Evolutionary conservation across 1,284 basidiomycete genomes (phyloP).

Genomic region (Pseudozyma tsukubaensis): DNA sequence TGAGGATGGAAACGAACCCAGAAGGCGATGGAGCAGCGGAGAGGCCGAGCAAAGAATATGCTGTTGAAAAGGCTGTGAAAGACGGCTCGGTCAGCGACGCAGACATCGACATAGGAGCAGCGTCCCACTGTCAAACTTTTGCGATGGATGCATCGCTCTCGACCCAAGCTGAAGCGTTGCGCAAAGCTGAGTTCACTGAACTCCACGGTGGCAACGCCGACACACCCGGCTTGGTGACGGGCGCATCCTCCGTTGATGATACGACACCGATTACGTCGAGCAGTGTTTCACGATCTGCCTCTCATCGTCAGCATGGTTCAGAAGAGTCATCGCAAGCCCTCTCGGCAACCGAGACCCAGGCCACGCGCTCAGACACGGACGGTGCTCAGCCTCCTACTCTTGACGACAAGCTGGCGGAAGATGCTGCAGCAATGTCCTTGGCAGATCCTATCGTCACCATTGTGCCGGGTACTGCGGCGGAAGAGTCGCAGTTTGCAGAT

Average conservation of each 20-base stretch:
- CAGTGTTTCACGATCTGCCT: conserved; percentile 33
- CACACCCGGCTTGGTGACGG: background rate
- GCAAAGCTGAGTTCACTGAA: conserved; percentile 33
- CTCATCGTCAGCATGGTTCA: conserved; percentile 28
- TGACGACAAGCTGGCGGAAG: background rate
- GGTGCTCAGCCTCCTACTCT: background rate
- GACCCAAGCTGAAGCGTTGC: conserved; percentile 35
- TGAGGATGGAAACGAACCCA: background rate
- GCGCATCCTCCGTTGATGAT: background rate
- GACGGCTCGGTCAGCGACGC: background rate
- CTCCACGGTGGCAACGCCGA: background rate
- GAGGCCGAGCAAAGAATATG: background rate
- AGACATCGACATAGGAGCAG: background rate
- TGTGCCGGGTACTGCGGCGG: conserved; percentile 14
- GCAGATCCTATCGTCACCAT: background rate
- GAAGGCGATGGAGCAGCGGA: background rate
- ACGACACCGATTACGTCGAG: conserved; percentile 26
- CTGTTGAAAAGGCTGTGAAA: background rate
- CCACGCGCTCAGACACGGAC: conserved; percentile 18
- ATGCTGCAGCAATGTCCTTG: background rate
- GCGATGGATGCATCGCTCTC: conserved; percentile 37
- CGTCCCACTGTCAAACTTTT: conserved; percentile 31
- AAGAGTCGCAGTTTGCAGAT: conserved; percentile 51
- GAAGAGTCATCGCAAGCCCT: conserved; percentile 25
- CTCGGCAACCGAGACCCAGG: conserved; percentile 25